Evolutionary conservation across 2,329 filamentous ascomycete species (phyloP).

Genomic region (Fusarium xyrophilum): DNA sequence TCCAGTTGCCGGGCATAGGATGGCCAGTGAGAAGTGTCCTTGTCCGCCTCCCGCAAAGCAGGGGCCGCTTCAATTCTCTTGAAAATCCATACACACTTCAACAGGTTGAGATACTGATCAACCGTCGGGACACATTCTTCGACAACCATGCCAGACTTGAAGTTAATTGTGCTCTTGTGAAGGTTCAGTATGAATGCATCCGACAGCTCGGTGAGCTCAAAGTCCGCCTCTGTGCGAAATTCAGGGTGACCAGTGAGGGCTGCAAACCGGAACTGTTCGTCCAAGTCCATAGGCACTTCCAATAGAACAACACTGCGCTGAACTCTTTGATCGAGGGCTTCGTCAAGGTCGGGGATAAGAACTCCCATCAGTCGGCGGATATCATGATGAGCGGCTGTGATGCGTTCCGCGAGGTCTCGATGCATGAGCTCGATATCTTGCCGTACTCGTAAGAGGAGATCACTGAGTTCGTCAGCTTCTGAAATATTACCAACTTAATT

Average conservation of each 20-base stretch:
- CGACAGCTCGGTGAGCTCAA: constrained; percentile 40
- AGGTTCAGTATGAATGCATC: constrained; percentile 46
- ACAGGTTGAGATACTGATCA: constrained; percentile 43
- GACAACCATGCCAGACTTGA: constrained; percentile 40
- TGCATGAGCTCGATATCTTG: constrained; percentile 42
- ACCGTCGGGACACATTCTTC: constrained; percentile 34
- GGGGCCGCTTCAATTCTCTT: constrained; percentile 29
- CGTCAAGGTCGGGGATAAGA: constrained; percentile 39
- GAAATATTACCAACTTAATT: neutral
- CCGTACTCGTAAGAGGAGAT: constrained; percentile 43
- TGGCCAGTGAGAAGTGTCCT: constrained; percentile 46
- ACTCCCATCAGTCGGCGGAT: constrained; percentile 38
- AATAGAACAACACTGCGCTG: constrained; percentile 19
- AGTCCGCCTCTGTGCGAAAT: constrained; percentile 32
- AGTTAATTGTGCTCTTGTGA: constrained; percentile 37
- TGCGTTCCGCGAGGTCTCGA: constrained; percentile 33
- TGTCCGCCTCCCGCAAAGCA: constrained; percentile 6
- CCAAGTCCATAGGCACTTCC: constrained; percentile 36
- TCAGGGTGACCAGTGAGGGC: constrained; percentile 34
- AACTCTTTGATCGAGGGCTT: constrained; percentile 33
- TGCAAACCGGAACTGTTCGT: constrained; percentile 35
- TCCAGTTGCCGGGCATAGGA: constrained; percentile 45
- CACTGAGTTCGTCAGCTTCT: constrained; percentile 32
- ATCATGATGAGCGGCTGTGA: constrained; percentile 36
- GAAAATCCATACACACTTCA: constrained; percentile 47